Base-by-base conservation (phyloP, 1,139 yeast genomes). In the Geotrichum candidum region DNA sequence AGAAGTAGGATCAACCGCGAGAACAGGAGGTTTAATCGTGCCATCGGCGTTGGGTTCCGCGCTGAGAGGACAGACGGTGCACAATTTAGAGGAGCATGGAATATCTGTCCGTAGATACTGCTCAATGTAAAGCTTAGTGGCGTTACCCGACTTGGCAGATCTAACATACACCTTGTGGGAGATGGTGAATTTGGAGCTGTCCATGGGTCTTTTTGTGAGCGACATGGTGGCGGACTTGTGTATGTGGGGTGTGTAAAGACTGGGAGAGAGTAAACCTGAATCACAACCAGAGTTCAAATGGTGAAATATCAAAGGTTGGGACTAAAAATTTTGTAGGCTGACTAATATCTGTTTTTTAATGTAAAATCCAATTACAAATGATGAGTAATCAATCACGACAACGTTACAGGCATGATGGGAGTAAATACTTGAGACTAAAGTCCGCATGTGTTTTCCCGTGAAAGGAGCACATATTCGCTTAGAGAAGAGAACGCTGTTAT, bases 101-200 rank as follows among this genome's bases (percentile, higher is more conserved):
- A 95, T 91, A 74, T 95, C 99, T 61, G 84, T 84, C 72, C 99
- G 82, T 62, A 95, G 79, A 72, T 95, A 95, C 73, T 92, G 98
- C 73, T 95, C 99, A 68, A 98, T 83, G 27, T 91, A 97, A 51
- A 95, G 82, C 73, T 94, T 94, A 53, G 92, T 82, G 5, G 97
- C 97, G 60, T 88, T 87, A 13, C 98, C 98, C 67, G 88, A 85
- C 69, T 94, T 82, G 27, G 76, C 70, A 2, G 97, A 89, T 68
- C 97, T 80, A 59, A 94, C 96, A 77, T 89, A 94, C 23, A 94
- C 97, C 74, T 92, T 94, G 66, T 91, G 94, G 0, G 96, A 69
- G 13, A 71, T 64, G 35, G 65, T 58, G 18, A 60, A 57, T 15
- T 58, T 59, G 31, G 65, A 59, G 27, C 62, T 56, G 56, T 61